Base-by-base conservation (phyloP, 768 basidiomycete genomes). In the Boletus vermiculosoides region DNA sequence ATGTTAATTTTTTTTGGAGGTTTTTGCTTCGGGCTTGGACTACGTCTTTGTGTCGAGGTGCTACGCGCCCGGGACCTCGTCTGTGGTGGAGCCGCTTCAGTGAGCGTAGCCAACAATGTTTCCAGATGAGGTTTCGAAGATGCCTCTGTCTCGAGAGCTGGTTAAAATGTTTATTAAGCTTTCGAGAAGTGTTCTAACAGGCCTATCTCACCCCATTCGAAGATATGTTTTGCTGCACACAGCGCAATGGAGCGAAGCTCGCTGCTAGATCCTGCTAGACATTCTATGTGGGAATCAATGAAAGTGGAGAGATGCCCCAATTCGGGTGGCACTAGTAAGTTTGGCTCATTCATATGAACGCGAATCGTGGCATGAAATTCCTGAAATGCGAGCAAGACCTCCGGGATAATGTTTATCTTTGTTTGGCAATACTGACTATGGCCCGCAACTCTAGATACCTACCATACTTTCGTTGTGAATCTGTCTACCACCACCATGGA, bases 141-240 rank as follows among this genome's bases (percentile, higher is more conserved):
- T 4, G 67, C 61, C 74, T 98, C 94, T 12, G 86, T 81, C 62
- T 77, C 74, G 49, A 94, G 74, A 37, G 89, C 90, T 92, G 57
- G 42, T 47, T 36, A 52, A 58, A 37, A 20, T 34, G 13, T 39
- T 52, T 16, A 37, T 44, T 31, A 39, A 53, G 33, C 18, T 34
- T 57, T 37, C 59, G 28, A 46, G 31, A 18, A 37, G 36, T 50
- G 41, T 18, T 60, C 34, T 30, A 50, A 50, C 23, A 57, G 41
- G 54, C 22, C 23, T 11, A 37, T 68, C 85, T 59, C 68, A 91
- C 90, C 87, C 50, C 86, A 73, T 70, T 92, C 88, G 62, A 92
- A 94, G 15, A 90, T 71, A 65, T 80, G 83, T 74, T 91, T 89
- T 22, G 86, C 73, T n/a, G 89, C 88, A 52, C 75, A 69, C 28